Conservation (phyloP, 2,329 filamentous ascomycete species). For the Metarhizium rileyi region DNA sequence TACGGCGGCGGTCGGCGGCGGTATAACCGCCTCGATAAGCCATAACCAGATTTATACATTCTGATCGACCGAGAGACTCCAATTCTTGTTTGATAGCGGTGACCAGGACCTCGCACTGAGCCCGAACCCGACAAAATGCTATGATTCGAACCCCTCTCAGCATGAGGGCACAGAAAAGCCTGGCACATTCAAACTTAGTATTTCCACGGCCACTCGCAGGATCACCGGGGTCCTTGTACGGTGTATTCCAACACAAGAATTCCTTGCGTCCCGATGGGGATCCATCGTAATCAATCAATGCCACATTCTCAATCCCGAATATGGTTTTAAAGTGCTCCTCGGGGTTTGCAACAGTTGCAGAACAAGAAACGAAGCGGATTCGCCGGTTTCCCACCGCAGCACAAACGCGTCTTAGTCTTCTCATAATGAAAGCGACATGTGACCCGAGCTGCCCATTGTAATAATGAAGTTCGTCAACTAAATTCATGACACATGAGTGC, state of each 20-base stretch:
- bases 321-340: constrained; percentile 85
- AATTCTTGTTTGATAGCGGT: constrained; percentile 73
- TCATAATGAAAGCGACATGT: constrained; percentile 92
- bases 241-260: constrained; percentile 96
- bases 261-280: constrained; percentile 86
- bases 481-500: not conserved
- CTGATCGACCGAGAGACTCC: constrained; percentile 58
- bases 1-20: constrained; percentile 74
- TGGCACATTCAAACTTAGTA: constrained; percentile 74
- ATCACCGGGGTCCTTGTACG: constrained; percentile 81
- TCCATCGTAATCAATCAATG: constrained; percentile 80
- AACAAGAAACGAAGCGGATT: constrained; percentile 90
- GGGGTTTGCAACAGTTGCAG: constrained; percentile 90
- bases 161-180: constrained; percentile 82
- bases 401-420: constrained; percentile 76
- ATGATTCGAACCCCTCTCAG: constrained; percentile 84
- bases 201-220: constrained; percentile 79
- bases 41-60: constrained; percentile 77
- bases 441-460: constrained; percentile 94
- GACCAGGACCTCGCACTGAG: constrained; percentile 78
- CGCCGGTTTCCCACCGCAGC: constrained; percentile 78
- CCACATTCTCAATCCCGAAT: constrained; percentile 79
- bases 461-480: constrained; percentile 80
- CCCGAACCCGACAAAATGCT: constrained; percentile 81
- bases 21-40: constrained; percentile 94